Conservation (phyloP, 2,329 filamentous ascomycete genomes). For the Colletotrichum caudatum region DNA sequence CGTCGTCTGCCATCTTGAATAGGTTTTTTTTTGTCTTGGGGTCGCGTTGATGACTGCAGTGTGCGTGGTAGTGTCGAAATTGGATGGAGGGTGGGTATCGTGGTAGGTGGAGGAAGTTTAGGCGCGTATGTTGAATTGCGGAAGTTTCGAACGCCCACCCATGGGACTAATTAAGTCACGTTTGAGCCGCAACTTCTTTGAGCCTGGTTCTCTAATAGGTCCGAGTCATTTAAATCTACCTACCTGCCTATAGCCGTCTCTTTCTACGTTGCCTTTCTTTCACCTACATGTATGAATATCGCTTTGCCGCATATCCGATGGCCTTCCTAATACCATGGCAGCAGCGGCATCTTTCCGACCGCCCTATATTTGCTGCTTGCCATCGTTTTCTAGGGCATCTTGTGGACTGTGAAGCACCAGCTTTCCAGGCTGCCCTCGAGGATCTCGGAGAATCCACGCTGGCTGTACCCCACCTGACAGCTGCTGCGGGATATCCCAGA, state of each 20-base stretch:
- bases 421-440: conserved; percentile 17
- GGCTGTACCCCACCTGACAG: conserved; percentile 32
- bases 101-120: conserved; percentile 45
- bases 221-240: conserved; percentile 42
- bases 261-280: conserved; percentile 1
- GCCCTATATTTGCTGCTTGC: not conserved
- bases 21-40: conserved; percentile 8
- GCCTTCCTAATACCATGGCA: not conserved
- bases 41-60: conserved; percentile 16
- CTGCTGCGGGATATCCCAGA: conserved; percentile 28
- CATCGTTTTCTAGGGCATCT: conserved; percentile 7
- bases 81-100: conserved; percentile 44
- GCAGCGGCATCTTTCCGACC: not conserved
- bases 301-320: not conserved
- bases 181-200: conserved; percentile 42
- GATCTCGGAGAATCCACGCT: conserved; percentile 31
- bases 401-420: conserved; percentile 17
- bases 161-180: conserved; percentile 39
- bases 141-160: conserved; percentile 41
- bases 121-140: conserved; percentile 37
- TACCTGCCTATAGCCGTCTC: conserved; percentile 22
- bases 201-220: conserved; percentile 41
- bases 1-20: conserved; percentile 70
- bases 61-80: conserved; percentile 10
- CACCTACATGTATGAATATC: conserved; percentile 7